These are phyloP conservation scores for Ogataea neopini DNA, from an alignment of 805 yeast species.

Conservation along the genomic window DNA sequence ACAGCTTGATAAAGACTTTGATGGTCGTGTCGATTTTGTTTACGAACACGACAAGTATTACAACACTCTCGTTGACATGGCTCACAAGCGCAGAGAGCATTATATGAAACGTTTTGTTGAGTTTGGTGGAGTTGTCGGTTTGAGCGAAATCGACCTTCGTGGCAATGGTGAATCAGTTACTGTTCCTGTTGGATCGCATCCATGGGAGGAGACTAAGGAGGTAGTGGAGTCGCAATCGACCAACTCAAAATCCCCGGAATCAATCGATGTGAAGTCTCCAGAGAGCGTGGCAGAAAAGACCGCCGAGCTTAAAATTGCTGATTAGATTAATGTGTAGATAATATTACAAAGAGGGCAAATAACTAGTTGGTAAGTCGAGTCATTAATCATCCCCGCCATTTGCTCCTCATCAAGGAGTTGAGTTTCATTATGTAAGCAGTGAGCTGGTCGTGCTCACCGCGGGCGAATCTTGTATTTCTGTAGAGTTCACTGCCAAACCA, in stretches of 20 bases:
- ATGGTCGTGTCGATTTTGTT: conserved; percentile 82
- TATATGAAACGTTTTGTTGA: conserved; percentile 69
- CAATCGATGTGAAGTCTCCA: neutral
- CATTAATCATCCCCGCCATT: neutral
- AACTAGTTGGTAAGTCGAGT: neutral
- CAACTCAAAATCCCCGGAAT: neutral
- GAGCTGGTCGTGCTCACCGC: too few species aligned
- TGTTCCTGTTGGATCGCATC: conserved; percentile 36
- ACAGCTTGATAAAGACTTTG: conserved; percentile 81
- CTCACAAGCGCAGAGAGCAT: conserved; percentile 56
- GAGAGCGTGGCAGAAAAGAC: conserved; percentile 11
- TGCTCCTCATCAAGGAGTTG: too few species aligned
- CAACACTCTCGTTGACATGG: conserved; percentile 65
- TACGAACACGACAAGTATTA: conserved; percentile 81
- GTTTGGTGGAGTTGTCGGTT: conserved; percentile 74
- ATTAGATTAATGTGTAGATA: neutral
- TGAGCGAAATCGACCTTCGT: conserved; percentile 81
- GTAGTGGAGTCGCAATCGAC: too few species aligned
- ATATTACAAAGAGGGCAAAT: too few species aligned
- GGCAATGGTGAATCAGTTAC: conserved; percentile 29
- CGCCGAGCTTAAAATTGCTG: conserved; percentile 12
- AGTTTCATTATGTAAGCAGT: too few species aligned
- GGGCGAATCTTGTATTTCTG: too few species aligned
- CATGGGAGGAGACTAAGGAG: conserved; percentile 13
- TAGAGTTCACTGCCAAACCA: too few species aligned